These are phyloP conservation scores for Physcomitrellopsis africana DNA, from an alignment of 225 moss, liverwort and hornwort species.

Conservation along the genomic window DNA sequence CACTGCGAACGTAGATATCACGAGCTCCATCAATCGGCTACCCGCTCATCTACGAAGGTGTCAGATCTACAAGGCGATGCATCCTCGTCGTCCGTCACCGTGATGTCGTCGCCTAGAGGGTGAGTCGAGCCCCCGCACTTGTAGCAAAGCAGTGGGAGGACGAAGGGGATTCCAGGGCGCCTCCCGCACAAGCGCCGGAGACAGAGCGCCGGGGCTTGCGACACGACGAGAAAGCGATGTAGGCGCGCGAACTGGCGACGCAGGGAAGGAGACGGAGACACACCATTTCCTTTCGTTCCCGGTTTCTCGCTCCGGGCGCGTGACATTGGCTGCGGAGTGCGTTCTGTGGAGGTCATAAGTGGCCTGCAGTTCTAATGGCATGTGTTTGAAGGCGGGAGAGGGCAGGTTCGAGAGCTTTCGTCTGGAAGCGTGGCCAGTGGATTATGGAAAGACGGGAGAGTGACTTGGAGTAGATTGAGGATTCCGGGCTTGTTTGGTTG, in stretches of 20 bases:
- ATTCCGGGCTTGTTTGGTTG: not conserved
- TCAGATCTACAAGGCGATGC: fast-evolving
- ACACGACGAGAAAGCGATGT: too few species aligned
- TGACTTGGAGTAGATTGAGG: not conserved
- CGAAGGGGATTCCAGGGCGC: too few species aligned
- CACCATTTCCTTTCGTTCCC: too few species aligned
- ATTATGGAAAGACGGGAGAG: not conserved
- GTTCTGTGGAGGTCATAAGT: too few species aligned
- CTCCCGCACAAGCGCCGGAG: not conserved
- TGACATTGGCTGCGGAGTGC: too few species aligned
- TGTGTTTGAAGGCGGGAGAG: not conserved
- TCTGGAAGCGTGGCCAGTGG: not conserved
- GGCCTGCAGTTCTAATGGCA: too few species aligned
- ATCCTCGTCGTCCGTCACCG: not conserved
- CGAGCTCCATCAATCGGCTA: too few species aligned
- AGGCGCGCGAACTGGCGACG: too few species aligned
- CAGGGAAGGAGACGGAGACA: too few species aligned
- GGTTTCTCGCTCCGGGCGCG: too few species aligned
- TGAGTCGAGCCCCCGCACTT: not conserved
- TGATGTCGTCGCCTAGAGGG: not conserved
- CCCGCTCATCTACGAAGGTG: too few species aligned
- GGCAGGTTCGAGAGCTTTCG: too few species aligned
- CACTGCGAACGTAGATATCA: not conserved
- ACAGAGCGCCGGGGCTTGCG: not conserved
- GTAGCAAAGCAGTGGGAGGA: not conserved